Evolutionary conservation across 1,284 basidiomycete genomes (phyloP), one percentile per base, ranked within the genome.

Genomic region (Ustanciosporium gigantosporum): DNA sequence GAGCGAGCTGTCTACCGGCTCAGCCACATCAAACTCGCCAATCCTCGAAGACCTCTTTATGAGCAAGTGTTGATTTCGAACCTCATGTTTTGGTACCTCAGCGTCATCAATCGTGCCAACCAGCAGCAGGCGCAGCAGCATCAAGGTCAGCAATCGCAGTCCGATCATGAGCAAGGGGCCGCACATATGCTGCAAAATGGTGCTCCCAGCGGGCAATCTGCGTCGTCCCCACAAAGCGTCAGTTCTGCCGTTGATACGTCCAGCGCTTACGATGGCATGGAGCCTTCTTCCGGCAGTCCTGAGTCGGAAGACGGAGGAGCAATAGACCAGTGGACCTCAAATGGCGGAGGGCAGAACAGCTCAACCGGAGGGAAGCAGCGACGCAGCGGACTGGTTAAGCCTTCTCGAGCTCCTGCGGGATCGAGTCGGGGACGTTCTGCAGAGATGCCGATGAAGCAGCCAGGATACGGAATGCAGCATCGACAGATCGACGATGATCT

Each of bases 81-180:
- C 79, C 83, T 98, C 67, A 98, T 97, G 93, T 98, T 98, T 82
- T 98, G 94, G 94, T 98, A 98, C 78, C 83, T 98, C 31, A 90
- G 91, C n/a, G 86, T 98, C 61, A 95, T 98, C 80, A 96, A 97
- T 78, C 91, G 82, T 25, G 77, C 81, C 5, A 70, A 74, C 38
- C 80, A 81, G 53, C 77, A 79, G 44, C 80, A 80, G 47, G 21
- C 36, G 79, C 37, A 6, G 21, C 81, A 64, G 62, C 80, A 22
- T 49, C 64, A 14, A 66, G 67, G 22, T 60, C 74, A 13, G 60
- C 38, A 23, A 16, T 38, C 4, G 35, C 41, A 14, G 31, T 19
- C 9, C 32, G 27, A 9, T 29, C n/a, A 29, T 29, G 27, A 29
- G 27, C 27, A 9, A n/a, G n/a, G n/a, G n/a, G n/a, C n/a, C n/a